Percentiles rank a stretch among this genome's conserved stretches.
Evolutionary conservation across 2,329 filamentous ascomycete genomes (phyloP).

Genomic region (Lasiodiplodia hormozganensis): DNA sequence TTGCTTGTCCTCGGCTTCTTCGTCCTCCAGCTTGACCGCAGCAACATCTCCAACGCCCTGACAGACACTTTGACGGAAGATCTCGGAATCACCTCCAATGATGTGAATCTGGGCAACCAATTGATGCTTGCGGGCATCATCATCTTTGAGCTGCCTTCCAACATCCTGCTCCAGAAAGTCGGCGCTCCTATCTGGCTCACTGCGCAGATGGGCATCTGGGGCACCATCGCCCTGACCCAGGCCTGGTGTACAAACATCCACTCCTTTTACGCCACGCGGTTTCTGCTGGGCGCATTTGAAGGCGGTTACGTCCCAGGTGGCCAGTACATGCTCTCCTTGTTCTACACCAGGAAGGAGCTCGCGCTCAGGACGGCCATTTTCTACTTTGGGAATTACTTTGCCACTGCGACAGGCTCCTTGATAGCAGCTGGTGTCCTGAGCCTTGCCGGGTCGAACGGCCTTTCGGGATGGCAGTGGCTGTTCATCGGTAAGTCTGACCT

Average conservation of each 20-base stretch:
- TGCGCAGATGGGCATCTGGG: constrained; percentile 45
- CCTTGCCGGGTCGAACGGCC: constrained; percentile 35
- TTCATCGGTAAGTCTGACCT: constrained; percentile 20
- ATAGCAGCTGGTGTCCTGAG: constrained; percentile 29
- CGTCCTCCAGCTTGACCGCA: constrained; percentile 42
- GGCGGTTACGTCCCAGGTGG: constrained; percentile 30
- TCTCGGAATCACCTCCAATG: constrained; percentile 36
- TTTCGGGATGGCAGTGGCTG: constrained; percentile 2
- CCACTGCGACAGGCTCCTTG: constrained; percentile 21
- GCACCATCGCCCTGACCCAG: constrained; percentile 42
- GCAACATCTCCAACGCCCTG: constrained; percentile 44
- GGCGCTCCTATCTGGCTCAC: constrained; percentile 43
- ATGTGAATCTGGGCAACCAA: constrained; percentile 42
- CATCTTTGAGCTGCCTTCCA: constrained; percentile 22
- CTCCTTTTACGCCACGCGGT: constrained; percentile 17
- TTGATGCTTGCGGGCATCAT: constrained; percentile 44
- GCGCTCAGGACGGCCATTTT: constrained; percentile 29
- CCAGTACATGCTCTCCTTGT: constrained; percentile 31
- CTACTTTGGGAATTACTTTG: constrained; percentile 29
- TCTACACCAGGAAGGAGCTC: constrained; percentile 32
- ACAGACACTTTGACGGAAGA: constrained; percentile 42
- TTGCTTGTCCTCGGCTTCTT: constrained; percentile 46
- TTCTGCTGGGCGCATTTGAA: constrained; percentile 30
- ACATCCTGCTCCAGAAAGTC: constrained; percentile 34
- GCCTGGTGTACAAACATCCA: constrained; percentile 33